Evolutionary conservation across 2,329 filamentous ascomycete species (phyloP), one percentile per base, ranked within the genome.

Genomic region (Fonsecaea erecta): DNA sequence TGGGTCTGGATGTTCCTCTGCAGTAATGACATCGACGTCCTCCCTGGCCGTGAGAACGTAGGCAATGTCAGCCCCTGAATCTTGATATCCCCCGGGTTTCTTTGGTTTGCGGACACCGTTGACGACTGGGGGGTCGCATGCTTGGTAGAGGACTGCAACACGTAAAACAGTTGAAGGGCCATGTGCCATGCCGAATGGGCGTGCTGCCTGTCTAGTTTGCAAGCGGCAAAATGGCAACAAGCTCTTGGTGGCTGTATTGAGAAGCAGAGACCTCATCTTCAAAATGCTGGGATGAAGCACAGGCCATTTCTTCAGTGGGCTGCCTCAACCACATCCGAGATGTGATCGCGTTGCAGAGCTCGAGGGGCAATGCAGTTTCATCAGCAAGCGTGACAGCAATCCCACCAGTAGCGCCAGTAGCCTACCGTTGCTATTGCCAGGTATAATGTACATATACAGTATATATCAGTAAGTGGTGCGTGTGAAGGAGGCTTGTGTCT

Each of bases 101-200:
- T 75, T 79, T 1, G 82, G 82, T 65, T 84, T 85, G 16, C 73
- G 74, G 2, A 80, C 77, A 1, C 81, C 81, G 60, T 82, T 78
- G 55, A 84, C 79, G 3, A 80, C 35, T 0, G 82, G 82, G 3
- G 81, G 79, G 1, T 82, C 77, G 52, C 83, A 75, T 3, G 76
- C 80, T 71, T 84, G 81, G 60, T 80, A 81, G 1, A 84, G 70
- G 0, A 84, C 75, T 3, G 82, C 82, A 2, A 84, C 77, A 16
- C 37, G 37, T n/a, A n/a, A 40, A 4, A 5, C 32, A 11, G 32
- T 34, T 5, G 32, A 32, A 35, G 37, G 37, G 37, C 14, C 28
- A 59, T 59, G 24, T 34, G 12, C 32, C 32, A 34, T 34, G 32
- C 32, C 12, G 32, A 34, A 9, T 2, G 32, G 6, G 3, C 32